phyloP scores from a whole-genome alignment of 2,329 filamentous ascomycete genomes.

The Metarhizium guizhouense region DNA sequence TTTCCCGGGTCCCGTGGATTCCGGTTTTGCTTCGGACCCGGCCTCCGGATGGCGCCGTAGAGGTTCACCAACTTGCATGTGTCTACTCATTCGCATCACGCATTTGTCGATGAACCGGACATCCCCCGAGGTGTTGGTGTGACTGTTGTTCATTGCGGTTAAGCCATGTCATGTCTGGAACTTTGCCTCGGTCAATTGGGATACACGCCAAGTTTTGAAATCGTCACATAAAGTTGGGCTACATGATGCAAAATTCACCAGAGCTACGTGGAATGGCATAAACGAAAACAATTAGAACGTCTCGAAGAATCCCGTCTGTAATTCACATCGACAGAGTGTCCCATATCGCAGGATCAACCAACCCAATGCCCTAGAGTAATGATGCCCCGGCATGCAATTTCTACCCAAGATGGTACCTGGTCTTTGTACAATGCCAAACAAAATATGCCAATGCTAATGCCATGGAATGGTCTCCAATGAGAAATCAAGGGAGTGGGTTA shows the following conservation, averaged over 20 bases:
- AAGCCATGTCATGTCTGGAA: too few relatives aligned
- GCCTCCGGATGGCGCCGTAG: background rate
- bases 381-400: background rate
- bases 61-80: background rate
- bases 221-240: background rate
- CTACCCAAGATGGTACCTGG: background rate
- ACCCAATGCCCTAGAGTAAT: background rate
- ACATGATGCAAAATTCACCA: background rate
- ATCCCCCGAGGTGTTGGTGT: too few relatives aligned
- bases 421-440: background rate
- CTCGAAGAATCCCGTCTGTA: background rate
- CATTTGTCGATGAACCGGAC: too few relatives aligned
- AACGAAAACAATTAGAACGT: background rate
- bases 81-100: background rate
- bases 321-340: background rate
- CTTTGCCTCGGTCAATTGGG: too few relatives aligned
- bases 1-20: conserved; percentile 7
- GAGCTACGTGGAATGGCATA: background rate
- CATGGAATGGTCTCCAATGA: background rate
- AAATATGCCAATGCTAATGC: background rate
- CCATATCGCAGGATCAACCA: background rate
- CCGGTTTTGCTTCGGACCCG: conserved; percentile 4
- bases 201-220: background rate
- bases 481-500: background rate
- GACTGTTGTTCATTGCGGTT: too few relatives aligned